phyloP scores from a whole-genome alignment of 192 early-diverging fungal genomes.

The Mortierella hygrophila region DNA sequence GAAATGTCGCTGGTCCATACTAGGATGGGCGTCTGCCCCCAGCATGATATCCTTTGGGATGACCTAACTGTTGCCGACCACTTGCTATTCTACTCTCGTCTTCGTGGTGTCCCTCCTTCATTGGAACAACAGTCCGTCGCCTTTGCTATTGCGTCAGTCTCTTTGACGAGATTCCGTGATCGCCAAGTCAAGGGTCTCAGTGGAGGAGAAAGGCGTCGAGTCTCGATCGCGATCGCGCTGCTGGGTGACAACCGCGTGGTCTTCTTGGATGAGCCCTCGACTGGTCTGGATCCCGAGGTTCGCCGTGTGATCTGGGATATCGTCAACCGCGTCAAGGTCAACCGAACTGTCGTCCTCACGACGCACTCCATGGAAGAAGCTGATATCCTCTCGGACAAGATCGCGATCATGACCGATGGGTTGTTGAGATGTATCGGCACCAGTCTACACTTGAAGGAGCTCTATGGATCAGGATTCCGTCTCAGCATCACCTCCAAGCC shows the following conservation, averaged over 20 bases:
- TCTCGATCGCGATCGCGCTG: constrained; percentile 65
- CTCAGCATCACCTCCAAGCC: constrained; percentile 43
- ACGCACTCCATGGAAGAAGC: constrained; percentile 79
- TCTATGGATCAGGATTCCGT: constrained; percentile 68
- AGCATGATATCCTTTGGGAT: constrained; percentile 60
- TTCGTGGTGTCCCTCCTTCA: constrained; percentile 59
- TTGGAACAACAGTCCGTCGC: constrained; percentile 30
- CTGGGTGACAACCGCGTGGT: constrained; percentile 62
- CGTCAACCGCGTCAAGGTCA: constrained; percentile 60
- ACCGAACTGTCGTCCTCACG: constrained; percentile 67
- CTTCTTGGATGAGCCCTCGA: constrained; percentile 71
- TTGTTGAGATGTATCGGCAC: constrained; percentile 64
- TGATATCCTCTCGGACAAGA: constrained; percentile 62
- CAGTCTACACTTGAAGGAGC: constrained; percentile 63
- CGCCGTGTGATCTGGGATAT: constrained; percentile 68
- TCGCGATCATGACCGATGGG: constrained; percentile 67
- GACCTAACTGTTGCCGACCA: constrained; percentile 60
- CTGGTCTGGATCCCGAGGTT: constrained; percentile 68
- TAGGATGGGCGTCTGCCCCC: constrained; percentile 63
- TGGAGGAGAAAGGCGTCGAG: constrained; percentile 70
- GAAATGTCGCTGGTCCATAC: constrained; percentile 24
- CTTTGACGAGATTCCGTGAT: constrained; percentile 52
- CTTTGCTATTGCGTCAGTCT: constrained; percentile 40
- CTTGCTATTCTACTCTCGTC: constrained; percentile 56
- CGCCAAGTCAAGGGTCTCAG: constrained; percentile 50